These are phyloP conservation scores for Chamaenerion angustifolium DNA, from an alignment of 345 rosid genomes.

Conservation along the genomic window DNA sequence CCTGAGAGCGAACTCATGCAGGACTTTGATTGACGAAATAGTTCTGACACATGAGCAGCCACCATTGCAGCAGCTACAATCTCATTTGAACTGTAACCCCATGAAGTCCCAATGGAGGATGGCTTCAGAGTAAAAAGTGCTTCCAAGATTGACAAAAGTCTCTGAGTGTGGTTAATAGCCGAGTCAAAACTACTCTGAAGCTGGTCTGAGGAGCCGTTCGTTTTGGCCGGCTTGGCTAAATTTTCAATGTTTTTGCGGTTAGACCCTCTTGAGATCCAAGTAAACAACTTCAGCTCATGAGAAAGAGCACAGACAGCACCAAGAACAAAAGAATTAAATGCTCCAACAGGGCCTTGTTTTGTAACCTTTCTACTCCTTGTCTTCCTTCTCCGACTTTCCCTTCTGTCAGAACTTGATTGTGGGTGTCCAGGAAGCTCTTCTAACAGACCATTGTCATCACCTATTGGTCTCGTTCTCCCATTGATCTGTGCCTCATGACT, in stretches of 20 bases:
- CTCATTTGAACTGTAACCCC: constrained; percentile 91
- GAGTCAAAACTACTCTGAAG: constrained; percentile 48
- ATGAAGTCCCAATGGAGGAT: constrained; percentile 80
- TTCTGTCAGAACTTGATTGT: not conserved
- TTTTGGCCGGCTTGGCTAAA: constrained; percentile 29
- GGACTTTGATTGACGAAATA: constrained; percentile 82
- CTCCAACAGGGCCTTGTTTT: constrained; percentile 90
- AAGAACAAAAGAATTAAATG: constrained; percentile 90
- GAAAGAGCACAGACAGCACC: constrained; percentile 98
- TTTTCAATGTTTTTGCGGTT: constrained; percentile 19
- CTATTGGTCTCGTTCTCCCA: constrained; percentile 57
- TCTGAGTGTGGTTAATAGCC: constrained; percentile 75
- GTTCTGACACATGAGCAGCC: constrained; percentile 92
- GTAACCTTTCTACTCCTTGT: constrained; percentile 35
- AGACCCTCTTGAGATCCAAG: constrained; percentile 45
- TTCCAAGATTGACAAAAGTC: constrained; percentile 80
- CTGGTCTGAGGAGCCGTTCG: constrained; percentile 48
- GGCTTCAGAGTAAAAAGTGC: constrained; percentile 91
- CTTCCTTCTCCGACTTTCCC: constrained; percentile 20
- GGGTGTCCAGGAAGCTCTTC: constrained; percentile 28
- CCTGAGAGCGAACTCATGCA: constrained; percentile 76
- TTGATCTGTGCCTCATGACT: constrained; percentile 87
- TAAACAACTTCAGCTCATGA: constrained; percentile 87
- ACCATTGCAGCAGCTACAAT: constrained; percentile 99
- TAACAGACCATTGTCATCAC: constrained; percentile 28